Evolutionary conservation across 2,329 filamentous ascomycete species (phyloP).

Genomic region (Ophiostoma populinum): DNA sequence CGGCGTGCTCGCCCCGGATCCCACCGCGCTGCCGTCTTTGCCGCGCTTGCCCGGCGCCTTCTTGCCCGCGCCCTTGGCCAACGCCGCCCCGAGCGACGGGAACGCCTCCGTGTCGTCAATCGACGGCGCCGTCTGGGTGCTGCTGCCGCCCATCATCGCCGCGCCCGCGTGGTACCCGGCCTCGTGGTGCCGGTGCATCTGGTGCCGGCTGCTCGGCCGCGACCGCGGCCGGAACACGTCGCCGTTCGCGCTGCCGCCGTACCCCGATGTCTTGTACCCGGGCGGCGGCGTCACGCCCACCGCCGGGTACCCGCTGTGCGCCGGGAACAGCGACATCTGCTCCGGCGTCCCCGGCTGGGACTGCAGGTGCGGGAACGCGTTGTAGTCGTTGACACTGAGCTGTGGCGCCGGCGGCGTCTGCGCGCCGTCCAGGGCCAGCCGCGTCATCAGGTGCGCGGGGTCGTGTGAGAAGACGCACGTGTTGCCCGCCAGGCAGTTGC

Average conservation of each 20-base stretch:
- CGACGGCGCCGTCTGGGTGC: slow-evolving; percentile 47
- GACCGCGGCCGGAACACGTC: slow-evolving; percentile 58
- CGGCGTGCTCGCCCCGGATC: slow-evolving; percentile 3
- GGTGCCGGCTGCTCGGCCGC: slow-evolving; percentile 68
- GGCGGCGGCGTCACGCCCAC: slow-evolving; percentile 47
- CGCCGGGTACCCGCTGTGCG: slow-evolving; percentile 34
- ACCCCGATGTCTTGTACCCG: slow-evolving; percentile 46
- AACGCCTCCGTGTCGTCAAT: slow-evolving; percentile 94
- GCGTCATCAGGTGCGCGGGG: slow-evolving; percentile 68
- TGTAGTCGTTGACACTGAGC: slow-evolving; percentile 54
- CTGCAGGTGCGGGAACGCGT: slow-evolving; percentile 65
- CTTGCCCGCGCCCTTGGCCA: slow-evolving; percentile 55
- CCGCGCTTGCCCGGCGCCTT: slow-evolving; percentile 88
- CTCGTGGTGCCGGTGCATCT: slow-evolving; percentile 33
- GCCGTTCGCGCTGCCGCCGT: slow-evolving; percentile 26
- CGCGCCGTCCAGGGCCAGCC: slow-evolving; percentile 55
- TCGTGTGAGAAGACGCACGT: slow-evolving; percentile 97
- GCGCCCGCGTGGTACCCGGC: slow-evolving; percentile 11
- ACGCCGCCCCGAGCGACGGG: slow-evolving; percentile 59
- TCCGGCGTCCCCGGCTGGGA: slow-evolving; percentile 46
- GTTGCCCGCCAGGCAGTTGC: slow-evolving; percentile 83
- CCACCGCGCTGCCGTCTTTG: slow-evolving; percentile 36
- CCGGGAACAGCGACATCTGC: slow-evolving; percentile 33
- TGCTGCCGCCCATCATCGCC: neutral
- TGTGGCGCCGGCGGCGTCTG: slow-evolving; percentile 47